These are phyloP conservation scores for Drechslerella dactyloides DNA, from an alignment of 2,329 filamentous ascomycete species.

Conservation along the genomic window DNA sequence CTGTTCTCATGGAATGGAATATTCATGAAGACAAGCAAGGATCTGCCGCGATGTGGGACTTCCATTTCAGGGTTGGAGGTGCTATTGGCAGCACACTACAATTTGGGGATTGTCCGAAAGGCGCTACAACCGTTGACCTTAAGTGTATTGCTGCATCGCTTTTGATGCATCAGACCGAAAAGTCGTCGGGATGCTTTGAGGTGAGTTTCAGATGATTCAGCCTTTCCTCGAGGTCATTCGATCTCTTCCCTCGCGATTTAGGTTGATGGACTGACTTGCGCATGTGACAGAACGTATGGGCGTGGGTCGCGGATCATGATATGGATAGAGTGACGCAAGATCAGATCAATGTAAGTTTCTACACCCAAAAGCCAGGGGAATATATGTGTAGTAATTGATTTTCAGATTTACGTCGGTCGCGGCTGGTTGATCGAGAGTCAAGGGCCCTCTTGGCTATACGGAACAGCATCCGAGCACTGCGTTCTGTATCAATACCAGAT, in stretches of 20 bases:
- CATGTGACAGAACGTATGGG: slow-evolving; percentile 60
- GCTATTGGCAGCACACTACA: slow-evolving; percentile 58
- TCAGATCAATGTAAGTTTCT: slow-evolving; percentile 57
- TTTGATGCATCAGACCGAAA: slow-evolving; percentile 58
- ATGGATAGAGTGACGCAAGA: slow-evolving; percentile 56
- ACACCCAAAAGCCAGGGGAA: too few species aligned
- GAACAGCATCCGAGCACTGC: slow-evolving; percentile 63
- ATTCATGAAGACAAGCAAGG: slow-evolving; percentile 61
- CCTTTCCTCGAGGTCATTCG: too few species aligned
- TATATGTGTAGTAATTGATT: too few species aligned
- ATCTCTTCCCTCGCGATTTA: not conserved
- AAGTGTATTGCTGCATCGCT: slow-evolving; percentile 58
- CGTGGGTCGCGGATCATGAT: slow-evolving; percentile 61
- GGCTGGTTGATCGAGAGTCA: slow-evolving; percentile 57
- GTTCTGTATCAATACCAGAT: slow-evolving; percentile 64
- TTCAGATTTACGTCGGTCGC: slow-evolving; percentile 57
- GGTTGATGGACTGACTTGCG: slow-evolving; percentile 50
- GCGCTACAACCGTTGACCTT: slow-evolving; percentile 56
- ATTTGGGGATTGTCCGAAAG: slow-evolving; percentile 60
- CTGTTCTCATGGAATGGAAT: slow-evolving; percentile 76
- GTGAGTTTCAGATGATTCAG: slow-evolving; percentile 1
- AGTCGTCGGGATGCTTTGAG: slow-evolving; percentile 59
- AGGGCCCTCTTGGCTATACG: slow-evolving; percentile 58
- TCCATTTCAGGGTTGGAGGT: slow-evolving; percentile 57
- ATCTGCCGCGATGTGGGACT: slow-evolving; percentile 71